These are phyloP conservation scores for Diaporthe capsici DNA, from an alignment of 2,329 filamentous ascomycete species.

Conservation along the genomic window DNA sequence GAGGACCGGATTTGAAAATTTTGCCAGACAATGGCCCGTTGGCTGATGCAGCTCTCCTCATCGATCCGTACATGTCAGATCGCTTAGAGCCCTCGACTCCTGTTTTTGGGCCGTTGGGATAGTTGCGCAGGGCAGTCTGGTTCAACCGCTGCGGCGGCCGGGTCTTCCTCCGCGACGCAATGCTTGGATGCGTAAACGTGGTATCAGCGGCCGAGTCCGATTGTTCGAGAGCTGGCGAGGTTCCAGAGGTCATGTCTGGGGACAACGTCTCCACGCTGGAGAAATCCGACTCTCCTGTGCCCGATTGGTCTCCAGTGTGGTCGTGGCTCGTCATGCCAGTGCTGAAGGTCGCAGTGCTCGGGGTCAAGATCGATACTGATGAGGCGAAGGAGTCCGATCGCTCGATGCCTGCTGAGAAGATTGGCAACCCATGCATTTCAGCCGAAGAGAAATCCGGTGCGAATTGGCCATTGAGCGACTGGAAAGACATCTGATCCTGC, in stretches of 20 bases:
- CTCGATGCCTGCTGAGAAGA: slow-evolving; percentile 14
- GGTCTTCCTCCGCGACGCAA: slow-evolving; percentile 66
- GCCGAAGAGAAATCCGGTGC: slow-evolving; percentile 29
- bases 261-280: slow-evolving; percentile 48
- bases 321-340: slow-evolving; percentile 43
- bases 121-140: slow-evolving; percentile 60
- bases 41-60: slow-evolving; percentile 68
- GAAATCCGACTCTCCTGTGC: slow-evolving; percentile 35
- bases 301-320: slow-evolving; percentile 39
- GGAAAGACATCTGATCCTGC: slow-evolving; percentile 32
- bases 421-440: slow-evolving; percentile 27
- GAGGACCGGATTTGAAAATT: slow-evolving; percentile 55
- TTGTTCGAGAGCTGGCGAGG: slow-evolving; percentile 44
- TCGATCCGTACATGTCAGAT: slow-evolving; percentile 61
- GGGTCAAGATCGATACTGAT: slow-evolving; percentile 38
- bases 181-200: slow-evolving; percentile 63
- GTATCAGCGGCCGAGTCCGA: slow-evolving; percentile 43
- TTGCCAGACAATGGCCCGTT: slow-evolving; percentile 58
- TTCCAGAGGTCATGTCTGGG: slow-evolving; percentile 49
- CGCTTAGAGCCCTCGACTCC: slow-evolving; percentile 62
- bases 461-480: slow-evolving; percentile 33
- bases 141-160: slow-evolving; percentile 65
- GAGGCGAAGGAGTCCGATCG: slow-evolving; percentile 36
- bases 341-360: slow-evolving; percentile 37
- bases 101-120: slow-evolving; percentile 61